These are phyloP conservation scores for Fusarium brachygibbosum DNA, from an alignment of 2,329 filamentous ascomycete genomes.

Conservation along the genomic window DNA sequence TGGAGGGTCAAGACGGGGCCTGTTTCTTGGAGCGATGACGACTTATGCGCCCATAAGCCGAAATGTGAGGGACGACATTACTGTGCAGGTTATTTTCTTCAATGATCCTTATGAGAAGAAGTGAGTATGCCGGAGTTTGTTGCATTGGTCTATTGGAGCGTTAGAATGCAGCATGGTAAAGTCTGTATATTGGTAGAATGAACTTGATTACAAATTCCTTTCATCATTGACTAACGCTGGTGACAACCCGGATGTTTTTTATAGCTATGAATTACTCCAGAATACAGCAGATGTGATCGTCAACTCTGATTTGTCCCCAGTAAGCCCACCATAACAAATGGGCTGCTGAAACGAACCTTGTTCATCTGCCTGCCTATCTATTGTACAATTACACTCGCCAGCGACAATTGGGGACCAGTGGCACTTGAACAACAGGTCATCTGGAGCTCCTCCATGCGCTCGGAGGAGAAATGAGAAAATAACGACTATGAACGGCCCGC, in stretches of 20 bases:
- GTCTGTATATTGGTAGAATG: too few relatives aligned
- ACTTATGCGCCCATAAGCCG: conserved; percentile 78
- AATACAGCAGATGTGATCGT: background rate
- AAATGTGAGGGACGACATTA: conserved; percentile 78
- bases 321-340: background rate
- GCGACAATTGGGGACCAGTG: background rate
- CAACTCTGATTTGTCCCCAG: background rate
- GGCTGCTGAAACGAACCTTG: background rate
- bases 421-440: background rate
- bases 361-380: background rate
- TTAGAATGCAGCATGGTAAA: background rate
- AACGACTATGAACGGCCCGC: background rate
- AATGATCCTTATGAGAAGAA: conserved; percentile 68
- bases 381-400: background rate
- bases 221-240: background rate
- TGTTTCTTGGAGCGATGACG: conserved; percentile 80
- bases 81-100: conserved; percentile 84
- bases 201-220: background rate
- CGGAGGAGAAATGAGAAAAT: too few relatives aligned
- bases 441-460: background rate
- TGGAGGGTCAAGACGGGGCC: conserved; percentile 79
- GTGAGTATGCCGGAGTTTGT: conserved; percentile 60
- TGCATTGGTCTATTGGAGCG: accelerated
- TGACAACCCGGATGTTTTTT: background rate
- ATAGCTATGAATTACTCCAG: background rate